Percentiles rank a stretch among this genome's conserved stretches.
Evolutionary conservation across 768 basidiomycete species (phyloP).

Genomic region (Candolleomyces eurysporus): DNA sequence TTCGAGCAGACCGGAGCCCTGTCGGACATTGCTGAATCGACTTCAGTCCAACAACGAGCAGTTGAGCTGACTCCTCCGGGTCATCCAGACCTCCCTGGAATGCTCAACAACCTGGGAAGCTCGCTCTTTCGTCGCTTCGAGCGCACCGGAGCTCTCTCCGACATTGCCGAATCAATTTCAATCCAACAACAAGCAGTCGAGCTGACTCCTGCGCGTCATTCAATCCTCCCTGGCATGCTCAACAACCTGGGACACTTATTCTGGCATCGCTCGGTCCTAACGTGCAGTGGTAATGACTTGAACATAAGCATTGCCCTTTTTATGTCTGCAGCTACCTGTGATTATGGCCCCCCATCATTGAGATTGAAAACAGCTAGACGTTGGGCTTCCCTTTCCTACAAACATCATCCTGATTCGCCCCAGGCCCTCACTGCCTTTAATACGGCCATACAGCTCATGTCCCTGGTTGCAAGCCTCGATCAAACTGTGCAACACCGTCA

Average conservation of each 20-base stretch:
- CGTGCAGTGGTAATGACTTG: slow-evolving; percentile 3
- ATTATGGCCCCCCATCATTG: slow-evolving; percentile 3
- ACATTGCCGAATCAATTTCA: too few species aligned
- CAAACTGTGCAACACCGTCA: slow-evolving; percentile 5
- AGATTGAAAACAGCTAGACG: slow-evolving; percentile 3
- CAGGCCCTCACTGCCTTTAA: neutral
- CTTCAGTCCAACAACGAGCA: too few species aligned
- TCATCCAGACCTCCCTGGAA: too few species aligned
- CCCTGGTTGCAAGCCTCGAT: slow-evolving; percentile 3
- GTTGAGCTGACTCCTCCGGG: too few species aligned
- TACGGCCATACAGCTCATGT: neutral
- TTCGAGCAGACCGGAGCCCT: too few species aligned
- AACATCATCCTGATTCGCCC: neutral
- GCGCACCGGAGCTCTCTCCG: too few species aligned
- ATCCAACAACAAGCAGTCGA: too few species aligned
- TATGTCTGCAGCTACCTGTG: slow-evolving; percentile 3
- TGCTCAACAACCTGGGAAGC: too few species aligned
- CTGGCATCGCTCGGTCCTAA: neutral
- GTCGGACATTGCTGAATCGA: too few species aligned
- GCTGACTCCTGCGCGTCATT: neutral
- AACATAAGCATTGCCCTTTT: neutral
- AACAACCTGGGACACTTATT: too few species aligned
- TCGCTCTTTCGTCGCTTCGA: too few species aligned
- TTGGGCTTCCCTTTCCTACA: slow-evolving; percentile 2
- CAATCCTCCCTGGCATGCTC: neutral